Conservation (phyloP, 2,329 filamentous ascomycete species). For the Colletotrichum zoysiae region DNA sequence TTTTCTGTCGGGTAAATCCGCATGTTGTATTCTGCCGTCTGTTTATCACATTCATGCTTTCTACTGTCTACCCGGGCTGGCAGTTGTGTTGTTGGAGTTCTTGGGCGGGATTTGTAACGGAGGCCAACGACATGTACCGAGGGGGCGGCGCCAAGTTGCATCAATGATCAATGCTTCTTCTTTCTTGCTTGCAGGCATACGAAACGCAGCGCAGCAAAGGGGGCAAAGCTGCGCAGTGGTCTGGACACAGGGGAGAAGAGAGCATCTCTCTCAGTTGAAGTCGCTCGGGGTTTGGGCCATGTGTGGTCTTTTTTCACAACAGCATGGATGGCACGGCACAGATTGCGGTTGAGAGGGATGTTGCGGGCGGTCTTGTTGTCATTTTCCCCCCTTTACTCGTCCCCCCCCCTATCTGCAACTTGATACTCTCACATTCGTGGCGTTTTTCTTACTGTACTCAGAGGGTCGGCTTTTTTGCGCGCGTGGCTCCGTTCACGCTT, state of each 20-base stretch:
- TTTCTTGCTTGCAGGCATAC: not conserved
- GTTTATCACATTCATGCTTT: not conserved
- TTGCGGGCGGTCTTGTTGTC: no score
- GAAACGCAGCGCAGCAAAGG: not conserved
- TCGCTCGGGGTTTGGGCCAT: not conserved
- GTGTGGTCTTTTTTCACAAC: not conserved
- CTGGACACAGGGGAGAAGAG: not conserved
- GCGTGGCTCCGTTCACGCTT: not conserved
- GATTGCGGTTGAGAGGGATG: not conserved
- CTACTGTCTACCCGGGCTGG: not conserved
- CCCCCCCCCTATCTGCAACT: not conserved
- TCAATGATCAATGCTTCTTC: not conserved
- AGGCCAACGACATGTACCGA: slow-evolving; percentile 20
- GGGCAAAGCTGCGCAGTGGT: not conserved
- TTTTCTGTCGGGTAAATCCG: slow-evolving; percentile 35
- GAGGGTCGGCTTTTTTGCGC: slow-evolving; percentile 14
- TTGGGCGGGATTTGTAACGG: slow-evolving; percentile 26
- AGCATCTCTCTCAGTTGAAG: not conserved
- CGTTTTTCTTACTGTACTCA: slow-evolving; percentile 29
- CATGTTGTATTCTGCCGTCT: slow-evolving; percentile 36
- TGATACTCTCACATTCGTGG: not conserved
- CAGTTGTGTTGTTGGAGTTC: slow-evolving; percentile 24
- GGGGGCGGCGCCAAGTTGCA: slow-evolving; percentile 2
- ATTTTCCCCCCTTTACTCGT: not conserved
- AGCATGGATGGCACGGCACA: not conserved